phyloP scores from a whole-genome alignment of 179 eudicot genomes.

The Heliamphora pulchella region DNA sequence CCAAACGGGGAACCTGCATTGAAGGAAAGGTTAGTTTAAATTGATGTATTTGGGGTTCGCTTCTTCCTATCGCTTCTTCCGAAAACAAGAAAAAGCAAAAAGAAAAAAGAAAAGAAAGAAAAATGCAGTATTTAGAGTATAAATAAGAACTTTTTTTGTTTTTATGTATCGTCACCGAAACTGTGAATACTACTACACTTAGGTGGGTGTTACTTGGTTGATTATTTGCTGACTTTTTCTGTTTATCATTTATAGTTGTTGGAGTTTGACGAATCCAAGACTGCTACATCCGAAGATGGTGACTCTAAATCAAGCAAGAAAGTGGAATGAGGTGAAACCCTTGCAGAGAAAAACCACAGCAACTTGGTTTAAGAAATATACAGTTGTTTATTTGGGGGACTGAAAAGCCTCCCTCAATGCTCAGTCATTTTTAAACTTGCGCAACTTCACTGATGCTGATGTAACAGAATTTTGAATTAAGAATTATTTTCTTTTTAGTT shows the following conservation, averaged over 20 bases:
- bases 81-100: no score
- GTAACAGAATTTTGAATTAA: conserved; percentile 6
- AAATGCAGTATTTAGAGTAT: no score
- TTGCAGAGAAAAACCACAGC: background rate
- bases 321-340: conserved; percentile 21
- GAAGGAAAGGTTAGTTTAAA: no score
- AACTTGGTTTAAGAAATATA: background rate
- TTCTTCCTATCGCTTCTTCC: no score
- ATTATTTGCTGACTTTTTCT: background rate
- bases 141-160: no score
- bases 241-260: conserved; percentile 42
- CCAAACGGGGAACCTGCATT: no score
- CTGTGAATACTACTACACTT: no score
- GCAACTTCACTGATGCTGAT: background rate
- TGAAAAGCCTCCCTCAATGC: background rate
- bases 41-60: no score
- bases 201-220: no score
- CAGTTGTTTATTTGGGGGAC: background rate
- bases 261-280: conserved; percentile 76
- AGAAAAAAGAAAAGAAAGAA: no score
- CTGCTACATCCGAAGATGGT: conserved; percentile 24
- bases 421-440: background rate
- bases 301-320: conserved; percentile 30
- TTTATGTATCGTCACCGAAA: no score
- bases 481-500: background rate